Evolutionary conservation across 2,329 filamentous ascomycete species (phyloP).

Genomic region (Aspergillus candidus): DNA sequence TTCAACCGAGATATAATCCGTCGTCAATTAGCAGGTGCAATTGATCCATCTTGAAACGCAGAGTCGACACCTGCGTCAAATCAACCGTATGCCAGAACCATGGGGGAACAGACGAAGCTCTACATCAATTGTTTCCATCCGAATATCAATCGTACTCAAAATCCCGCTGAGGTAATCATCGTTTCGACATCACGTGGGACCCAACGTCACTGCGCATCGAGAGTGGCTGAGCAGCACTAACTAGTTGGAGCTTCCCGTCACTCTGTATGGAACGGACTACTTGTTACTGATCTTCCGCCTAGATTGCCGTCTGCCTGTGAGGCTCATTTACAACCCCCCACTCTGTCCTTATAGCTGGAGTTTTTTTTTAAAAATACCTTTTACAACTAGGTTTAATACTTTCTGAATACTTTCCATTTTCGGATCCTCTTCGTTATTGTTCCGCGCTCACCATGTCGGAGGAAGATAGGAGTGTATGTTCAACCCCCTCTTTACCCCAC

Average conservation of each 20-base stretch:
- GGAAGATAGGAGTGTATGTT: slow-evolving; percentile 31
- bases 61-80: not conserved
- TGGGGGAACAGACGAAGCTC: too few relatives aligned
- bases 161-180: too few relatives aligned
- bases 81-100: not conserved
- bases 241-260: slow-evolving; percentile 11
- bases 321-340: slow-evolving; percentile 13
- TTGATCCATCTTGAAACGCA: slow-evolving; percentile 7
- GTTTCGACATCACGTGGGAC: slow-evolving; percentile 10
- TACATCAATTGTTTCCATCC: too few relatives aligned
- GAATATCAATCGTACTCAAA: too few relatives aligned
- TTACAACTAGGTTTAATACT: not conserved
- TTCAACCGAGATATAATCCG: not conserved
- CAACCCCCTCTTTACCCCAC: slow-evolving; percentile 4
- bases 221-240: slow-evolving; percentile 6
- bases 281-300: not conserved
- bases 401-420: slow-evolving; percentile 10
- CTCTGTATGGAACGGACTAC: not conserved
- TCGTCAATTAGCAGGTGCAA: not conserved
- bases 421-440: not conserved
- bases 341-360: not conserved
- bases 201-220: slow-evolving; percentile 15
- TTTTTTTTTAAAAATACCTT: slow-evolving; percentile 5
- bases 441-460: slow-evolving; percentile 26
- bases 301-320: slow-evolving; percentile 20